Conservation (phyloP, 805 yeast species). For the Debaryomyces hansenii region DNA sequence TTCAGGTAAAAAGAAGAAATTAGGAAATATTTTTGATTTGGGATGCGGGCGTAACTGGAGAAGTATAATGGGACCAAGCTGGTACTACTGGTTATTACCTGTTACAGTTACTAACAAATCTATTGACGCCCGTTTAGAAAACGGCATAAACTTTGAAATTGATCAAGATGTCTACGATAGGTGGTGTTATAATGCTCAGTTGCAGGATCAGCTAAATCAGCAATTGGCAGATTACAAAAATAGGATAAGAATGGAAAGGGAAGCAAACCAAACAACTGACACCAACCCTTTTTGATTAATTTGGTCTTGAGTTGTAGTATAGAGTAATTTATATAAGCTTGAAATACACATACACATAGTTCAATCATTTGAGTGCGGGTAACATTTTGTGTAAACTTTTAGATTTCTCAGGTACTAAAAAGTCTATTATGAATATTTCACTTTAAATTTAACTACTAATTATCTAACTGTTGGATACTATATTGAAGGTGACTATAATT, state of each 20-base stretch:
- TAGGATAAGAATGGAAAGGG: slow-evolving; percentile 12
- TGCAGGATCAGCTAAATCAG: slow-evolving; percentile 46
- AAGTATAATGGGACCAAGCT: slow-evolving; percentile 68
- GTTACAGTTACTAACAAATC: slow-evolving; percentile 18
- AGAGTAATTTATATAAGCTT: neutral
- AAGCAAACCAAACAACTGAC: neutral
- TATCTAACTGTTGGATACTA: too few species aligned
- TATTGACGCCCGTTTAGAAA: slow-evolving; percentile 18
- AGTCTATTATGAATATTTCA: neutral
- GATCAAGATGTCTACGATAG: slow-evolving; percentile 43
- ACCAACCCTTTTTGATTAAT: neutral
- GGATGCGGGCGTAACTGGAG: slow-evolving; percentile 66
- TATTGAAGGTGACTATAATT: too few species aligned
- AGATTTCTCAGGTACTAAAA: neutral
- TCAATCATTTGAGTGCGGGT: slow-evolving; percentile 2
- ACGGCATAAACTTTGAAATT: slow-evolving; percentile 55
- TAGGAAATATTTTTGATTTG: slow-evolving; percentile 75
- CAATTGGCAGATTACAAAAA: slow-evolving; percentile 34
- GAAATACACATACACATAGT: neutral
- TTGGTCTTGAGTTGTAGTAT: neutral
- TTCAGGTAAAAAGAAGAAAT: slow-evolving; percentile 37
- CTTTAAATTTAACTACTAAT: neutral
- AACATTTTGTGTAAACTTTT: neutral
- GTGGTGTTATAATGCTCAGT: slow-evolving; percentile 38
- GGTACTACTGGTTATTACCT: slow-evolving; percentile 76